Evolutionary conservation across 257 asterid genomes (phyloP), one percentile per base, ranked within the genome.

Genomic region (Gardenia jasminoides): DNA sequence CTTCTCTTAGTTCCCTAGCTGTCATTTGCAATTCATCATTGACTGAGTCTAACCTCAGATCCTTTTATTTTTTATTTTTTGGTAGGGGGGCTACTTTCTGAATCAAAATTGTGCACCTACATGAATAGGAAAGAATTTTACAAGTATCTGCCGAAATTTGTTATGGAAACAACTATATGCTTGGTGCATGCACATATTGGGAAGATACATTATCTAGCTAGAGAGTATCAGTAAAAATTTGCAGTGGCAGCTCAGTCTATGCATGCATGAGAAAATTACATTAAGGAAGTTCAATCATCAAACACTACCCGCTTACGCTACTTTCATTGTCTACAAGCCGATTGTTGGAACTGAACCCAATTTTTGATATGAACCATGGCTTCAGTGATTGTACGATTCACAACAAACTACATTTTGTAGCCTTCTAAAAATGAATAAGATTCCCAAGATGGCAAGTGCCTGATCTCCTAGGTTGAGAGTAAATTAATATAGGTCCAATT

Each of bases 31-130:
- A 72, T 33, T n/a, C 65, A 0, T 30, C 26, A 46, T 66, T 50
- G 70, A 50, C 80, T 56, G 69, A 75, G 26, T 61, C 13, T 30
- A 41, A 64, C n/a, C 33, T 76, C 72, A 44, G 47, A 62, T 62
- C 3, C 62, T 59, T 74, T 9, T 61, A 30, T 59, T 61, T n/a
- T 46, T 13, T 28, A 64, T 1, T 36, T 36, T 36, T 36, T 36
- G 2, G 2, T 36, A 4, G 41, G 41, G 41, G 48, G 65, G 72
- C 46, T 43, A 52, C 13, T 44, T 76, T 64, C 48, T 44, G 26
- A 8, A 33, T 47, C 67, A n/a, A 64, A 10, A 24, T n/a, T 46
- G 47, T 67, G 54, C 47, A 17, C 20, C 7, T 46, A 46, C 8
- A 15, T 22, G 58, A 24, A 66, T 17, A 48, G 52, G 28, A 50